Conservation (phyloP, 2,329 filamentous ascomycete species). For the Arthrobotrys iridis region DNA sequence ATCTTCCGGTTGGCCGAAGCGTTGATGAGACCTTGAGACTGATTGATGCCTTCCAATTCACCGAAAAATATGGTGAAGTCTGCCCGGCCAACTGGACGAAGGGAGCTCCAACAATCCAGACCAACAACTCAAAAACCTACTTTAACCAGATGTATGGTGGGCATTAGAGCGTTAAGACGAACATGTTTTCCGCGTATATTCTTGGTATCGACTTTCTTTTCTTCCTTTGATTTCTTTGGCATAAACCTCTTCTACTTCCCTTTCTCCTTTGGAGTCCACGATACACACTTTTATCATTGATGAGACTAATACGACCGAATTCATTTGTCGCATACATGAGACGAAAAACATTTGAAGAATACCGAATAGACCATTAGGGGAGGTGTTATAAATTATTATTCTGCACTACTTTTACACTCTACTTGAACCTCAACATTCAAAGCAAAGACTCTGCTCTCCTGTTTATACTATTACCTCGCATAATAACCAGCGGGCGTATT, state of each 20-base stretch:
- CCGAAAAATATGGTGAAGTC: conserved; percentile 63
- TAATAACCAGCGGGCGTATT: not conserved
- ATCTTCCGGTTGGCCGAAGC: conserved; percentile 72
- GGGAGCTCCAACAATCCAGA: conserved; percentile 66
- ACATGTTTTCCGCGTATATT: not conserved
- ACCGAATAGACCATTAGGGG: conserved; percentile 36
- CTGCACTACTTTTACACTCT: conserved; percentile 1
- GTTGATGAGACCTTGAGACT: conserved; percentile 72
- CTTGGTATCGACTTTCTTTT: conserved; percentile 13
- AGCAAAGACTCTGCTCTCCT: conserved; percentile 19
- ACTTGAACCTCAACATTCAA: not conserved
- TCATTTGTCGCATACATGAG: conserved; percentile 42
- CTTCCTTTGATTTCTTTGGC: not conserved
- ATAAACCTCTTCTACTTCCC: conserved; percentile 11
- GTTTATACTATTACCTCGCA: not conserved
- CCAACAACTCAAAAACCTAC: conserved; percentile 66
- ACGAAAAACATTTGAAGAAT: conserved; percentile 15
- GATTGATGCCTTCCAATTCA: conserved; percentile 66
- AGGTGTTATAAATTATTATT: conserved; percentile 38
- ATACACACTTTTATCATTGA: conserved; percentile 41
- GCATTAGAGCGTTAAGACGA: conserved; percentile 14
- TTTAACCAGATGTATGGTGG: conserved; percentile 60
- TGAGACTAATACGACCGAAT: conserved; percentile 37
- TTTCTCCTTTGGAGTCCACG: conserved; percentile 25
- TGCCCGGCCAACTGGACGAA: conserved; percentile 66